A percentile compares a stretch with the other conserved stretches of the same genome.
Evolutionary conservation across 371 early-diverging fungal species (phyloP).

Genomic region (Mucor circinelloides): DNA sequence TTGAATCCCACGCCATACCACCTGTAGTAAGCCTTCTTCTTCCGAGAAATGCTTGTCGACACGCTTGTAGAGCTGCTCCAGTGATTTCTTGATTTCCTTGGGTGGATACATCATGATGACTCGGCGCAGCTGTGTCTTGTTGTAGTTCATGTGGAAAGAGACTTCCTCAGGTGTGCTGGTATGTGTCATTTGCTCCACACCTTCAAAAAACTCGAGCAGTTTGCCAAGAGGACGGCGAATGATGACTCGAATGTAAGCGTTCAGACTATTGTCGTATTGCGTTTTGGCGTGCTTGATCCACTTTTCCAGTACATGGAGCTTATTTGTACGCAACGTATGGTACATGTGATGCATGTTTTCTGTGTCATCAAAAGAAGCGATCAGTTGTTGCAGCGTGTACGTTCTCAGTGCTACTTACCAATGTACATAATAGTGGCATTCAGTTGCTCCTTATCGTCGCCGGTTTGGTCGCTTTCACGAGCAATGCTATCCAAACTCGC

Average conservation of each 20-base stretch:
- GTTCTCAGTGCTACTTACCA: slow-evolving; percentile 52
- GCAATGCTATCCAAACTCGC: slow-evolving; percentile 88
- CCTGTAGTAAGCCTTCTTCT: slow-evolving; percentile 80
- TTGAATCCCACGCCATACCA: slow-evolving; percentile 92
- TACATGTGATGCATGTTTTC: slow-evolving; percentile 95
- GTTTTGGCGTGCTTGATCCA: slow-evolving; percentile 85
- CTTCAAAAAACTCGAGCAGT: slow-evolving; percentile 94
- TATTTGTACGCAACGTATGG: slow-evolving; percentile 70
- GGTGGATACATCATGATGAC: slow-evolving; percentile 82
- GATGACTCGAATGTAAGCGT: slow-evolving; percentile 83
- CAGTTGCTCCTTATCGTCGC: slow-evolving; percentile 92
- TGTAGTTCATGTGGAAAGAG: slow-evolving; percentile 81
- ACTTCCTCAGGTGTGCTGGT: slow-evolving; percentile 85
- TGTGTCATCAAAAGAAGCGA: slow-evolving; percentile 15
- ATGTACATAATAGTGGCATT: slow-evolving; percentile 86
- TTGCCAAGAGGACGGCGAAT: slow-evolving; percentile 87
- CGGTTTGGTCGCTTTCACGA: slow-evolving; percentile 69
- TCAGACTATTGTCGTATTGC: slow-evolving; percentile 80
- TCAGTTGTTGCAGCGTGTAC: neutral
- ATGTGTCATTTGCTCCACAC: slow-evolving; percentile 81
- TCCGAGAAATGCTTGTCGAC: slow-evolving; percentile 94
- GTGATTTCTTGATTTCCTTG: slow-evolving; percentile 81
- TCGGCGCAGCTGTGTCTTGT: slow-evolving; percentile 84
- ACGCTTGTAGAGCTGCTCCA: slow-evolving; percentile 84
- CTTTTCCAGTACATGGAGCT: slow-evolving; percentile 69